Evolutionary conservation across 805 yeast species (phyloP), one percentile per base, ranked within the genome.

Genomic region (Metschnikowia baotianmanensis): DNA sequence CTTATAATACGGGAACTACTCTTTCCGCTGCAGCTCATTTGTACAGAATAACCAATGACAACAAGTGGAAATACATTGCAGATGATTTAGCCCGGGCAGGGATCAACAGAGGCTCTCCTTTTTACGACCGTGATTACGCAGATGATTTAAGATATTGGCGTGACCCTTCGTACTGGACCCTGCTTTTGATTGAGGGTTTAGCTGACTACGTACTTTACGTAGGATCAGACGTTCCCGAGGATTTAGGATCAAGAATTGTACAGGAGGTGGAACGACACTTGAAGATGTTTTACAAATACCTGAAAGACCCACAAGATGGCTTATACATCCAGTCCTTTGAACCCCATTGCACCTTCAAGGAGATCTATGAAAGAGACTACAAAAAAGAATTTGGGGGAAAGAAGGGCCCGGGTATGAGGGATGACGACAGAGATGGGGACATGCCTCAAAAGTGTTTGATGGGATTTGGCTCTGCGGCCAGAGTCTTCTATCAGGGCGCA

Each of bases 11-110:
- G 9, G 89, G 89, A 17, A 74, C 83, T 9, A 78, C 87, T 0
- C 52, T 83, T 24, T 73, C 82, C 9, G 77, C 82, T 1, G 69
- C 77, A 7, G 60, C 76, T 79, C 96, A 93, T 75, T 80, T 91
- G 63, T 93, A 91, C 89, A 85, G 83, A 78, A 84, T 88, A 95
- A 69, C 91, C 61, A 85, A 75, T 71, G 95, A 91, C 47, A 83
- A 80, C 54, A 70, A 74, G 54, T 82, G 93, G 73, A 91, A 90
- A 82, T 96, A 62, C 9, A 69, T 65, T 25, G 76, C 78, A 5
- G 63, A 60, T 39, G 67, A 58, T n/a, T 58, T 74, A 55, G 84
- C 83, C 8, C 68, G 66, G 30, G 82, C 85, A n/a, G 78, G 76
- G 2, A 73, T 80, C 11, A 71, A 80, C 58, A 66, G 79, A 46